phyloP scores from a whole-genome alignment of 441 rosid genomes.

The Flueggea neowawraea region DNA sequence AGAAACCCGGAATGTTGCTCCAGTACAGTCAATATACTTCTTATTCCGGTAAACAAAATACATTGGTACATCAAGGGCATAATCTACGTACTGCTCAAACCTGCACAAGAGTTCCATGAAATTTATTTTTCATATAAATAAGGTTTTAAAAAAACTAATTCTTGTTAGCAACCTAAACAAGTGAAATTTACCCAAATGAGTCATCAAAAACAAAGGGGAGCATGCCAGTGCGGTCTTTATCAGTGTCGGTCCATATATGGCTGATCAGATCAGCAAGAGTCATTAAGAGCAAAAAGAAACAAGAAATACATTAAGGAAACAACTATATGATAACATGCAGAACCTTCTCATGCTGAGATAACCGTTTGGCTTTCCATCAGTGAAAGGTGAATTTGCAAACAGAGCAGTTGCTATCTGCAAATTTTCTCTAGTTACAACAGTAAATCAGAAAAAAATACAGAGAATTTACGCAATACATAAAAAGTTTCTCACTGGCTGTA shows the following conservation, averaged over 20 bases:
- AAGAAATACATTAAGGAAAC: conserved; percentile 7
- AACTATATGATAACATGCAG: conserved; percentile 3
- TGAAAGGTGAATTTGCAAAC: conserved; percentile 98
- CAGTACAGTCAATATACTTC: conserved; percentile 88
- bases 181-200: conserved; percentile 74
- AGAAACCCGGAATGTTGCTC: conserved; percentile 93
- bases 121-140: not conserved
- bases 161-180: not conserved
- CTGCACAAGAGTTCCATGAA: conserved; percentile 33
- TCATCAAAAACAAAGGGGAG: conserved; percentile 93
- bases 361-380: conserved; percentile 97
- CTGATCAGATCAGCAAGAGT: conserved; percentile 39
- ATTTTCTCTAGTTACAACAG: conserved; percentile 24
- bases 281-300: conserved; percentile 11
- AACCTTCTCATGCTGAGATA: conserved; percentile 99
- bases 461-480: conserved; percentile 15
- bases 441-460: conserved; percentile 11
- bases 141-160: not conserved
- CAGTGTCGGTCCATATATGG: conserved; percentile 97
- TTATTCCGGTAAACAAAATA: conserved; percentile 88
- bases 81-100: conserved; percentile 98
- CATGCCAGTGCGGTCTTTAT: conserved; percentile 90
- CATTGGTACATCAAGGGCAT: conserved; percentile 99
- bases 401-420: conserved; percentile 97
- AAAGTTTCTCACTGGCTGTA: conserved; percentile 84